Evolutionary conservation across 208 protist genomes (phyloP), one percentile per base, ranked within the genome.

Genomic region (Leishmania guyanensis): DNA sequence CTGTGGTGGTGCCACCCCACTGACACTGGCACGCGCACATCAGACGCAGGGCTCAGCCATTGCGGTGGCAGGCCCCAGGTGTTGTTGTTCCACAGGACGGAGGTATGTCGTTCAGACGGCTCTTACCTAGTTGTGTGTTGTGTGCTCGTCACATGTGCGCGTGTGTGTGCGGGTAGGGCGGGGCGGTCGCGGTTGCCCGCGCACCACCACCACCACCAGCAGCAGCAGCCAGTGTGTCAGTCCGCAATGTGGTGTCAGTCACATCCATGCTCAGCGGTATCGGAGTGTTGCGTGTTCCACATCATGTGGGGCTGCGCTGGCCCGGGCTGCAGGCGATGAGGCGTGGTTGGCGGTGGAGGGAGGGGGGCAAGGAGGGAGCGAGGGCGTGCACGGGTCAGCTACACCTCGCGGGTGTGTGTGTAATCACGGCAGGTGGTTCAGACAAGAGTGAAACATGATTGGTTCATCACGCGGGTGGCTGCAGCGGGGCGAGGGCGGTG

Each of bases 221-320:
- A 10, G 46, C 78, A 72, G 78, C 77, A 54, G 77, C 68, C 56
- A 54, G 46, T n/a, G 72, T 78, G 70, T 75, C 74, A 78, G 72
- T 83, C 70, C 74, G 72, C 58, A 77, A 75, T 77, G 51, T 48
- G 16, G 70, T 83, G 79, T 83, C 79, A 78, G 73, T 83, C 79
- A 83, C 51, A 66, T 70, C 68, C 78, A 78, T 73, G 54, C 14
- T 86, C 82, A 86, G 82, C 82, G 82, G 82, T 86, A 86, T 86
- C 82, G 82, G 82, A 86, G 83, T 86, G 78, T 46, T 82, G 68
- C 64, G 70, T 82, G 74, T 51, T 65, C 20, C 72, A 72, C 78
- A 77, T 83, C 74, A 83, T 83, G 82, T 65, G 75, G 22, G 73
- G 56, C 62, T 58, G 75, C n/a, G 51, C 36, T 39, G 36, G 36